A percentile compares a stretch with the other conserved stretches of the same genome.
Evolutionary conservation across 2,329 filamentous ascomycete genomes (phyloP).

Genomic region (Rachicladosporium sp.): DNA sequence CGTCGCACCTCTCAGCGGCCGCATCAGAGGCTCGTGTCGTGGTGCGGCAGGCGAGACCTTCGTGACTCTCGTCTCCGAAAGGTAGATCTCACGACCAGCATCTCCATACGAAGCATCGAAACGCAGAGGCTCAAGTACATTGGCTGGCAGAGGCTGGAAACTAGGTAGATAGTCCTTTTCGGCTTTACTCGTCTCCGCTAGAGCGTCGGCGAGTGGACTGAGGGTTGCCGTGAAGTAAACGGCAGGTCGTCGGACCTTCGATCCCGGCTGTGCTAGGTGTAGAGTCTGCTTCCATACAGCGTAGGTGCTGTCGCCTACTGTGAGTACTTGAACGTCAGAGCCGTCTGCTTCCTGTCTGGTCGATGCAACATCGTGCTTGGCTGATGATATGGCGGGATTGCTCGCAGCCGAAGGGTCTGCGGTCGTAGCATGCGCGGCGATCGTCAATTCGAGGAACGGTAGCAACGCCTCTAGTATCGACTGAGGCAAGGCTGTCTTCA

Average conservation of each 20-base stretch:
- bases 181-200: conserved; percentile 41
- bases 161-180: conserved; percentile 57
- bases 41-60: conserved; percentile 58
- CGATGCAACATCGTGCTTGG: conserved; percentile 19
- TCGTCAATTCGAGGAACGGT: conserved; percentile 14
- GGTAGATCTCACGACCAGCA: conserved; percentile 39
- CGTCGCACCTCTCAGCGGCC: conserved; percentile 52
- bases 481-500: conserved; percentile 12
- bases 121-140: conserved; percentile 63
- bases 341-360: conserved; percentile 7
- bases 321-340: conserved; percentile 10
- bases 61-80: conserved; percentile 64
- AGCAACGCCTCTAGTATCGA: conserved; percentile 13
- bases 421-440: conserved; percentile 23
- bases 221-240: conserved; percentile 45
- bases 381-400: conserved; percentile 17
- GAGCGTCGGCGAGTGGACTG: conserved; percentile 9
- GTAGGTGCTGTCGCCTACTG: conserved; percentile 13
- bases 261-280: conserved; percentile 31
- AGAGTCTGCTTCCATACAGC: conserved; percentile 17
- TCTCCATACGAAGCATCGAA: conserved; percentile 54
- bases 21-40: conserved; percentile 45
- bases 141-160: conserved; percentile 56
- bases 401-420: conserved; percentile 19
- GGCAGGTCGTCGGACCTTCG: conserved; percentile 53